Evolutionary conservation across 495 filamentous ascomycete species (phyloP), one percentile per base, ranked within the genome.

Genomic region (Aspergillus affinis): DNA sequence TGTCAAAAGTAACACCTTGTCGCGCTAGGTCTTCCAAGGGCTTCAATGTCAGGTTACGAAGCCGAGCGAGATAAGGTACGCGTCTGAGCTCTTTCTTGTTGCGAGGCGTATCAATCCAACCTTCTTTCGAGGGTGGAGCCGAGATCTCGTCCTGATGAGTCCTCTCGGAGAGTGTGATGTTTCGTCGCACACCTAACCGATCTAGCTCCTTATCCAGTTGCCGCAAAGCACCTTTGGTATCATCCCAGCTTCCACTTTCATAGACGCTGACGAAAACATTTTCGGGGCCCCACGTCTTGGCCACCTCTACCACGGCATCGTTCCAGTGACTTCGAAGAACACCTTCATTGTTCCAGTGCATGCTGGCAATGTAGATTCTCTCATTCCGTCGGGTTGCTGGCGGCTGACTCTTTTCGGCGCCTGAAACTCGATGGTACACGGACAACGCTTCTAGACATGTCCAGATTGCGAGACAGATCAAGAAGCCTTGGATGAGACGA

Each of bases 221-320:
- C n/a, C 70, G 68, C 58, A 93, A 72, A 6, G 83, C 85, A 3
- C 72, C 82, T 72, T 90, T 91, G 12, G 85, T 84, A 58, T 86
- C 72, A 69, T 92, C 90, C 75, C 81, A 87, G 66, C 87, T 89
- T 8, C 88, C 89, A 57, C 83, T 87, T 64, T 92, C 90, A 61
- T 84, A 83, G 18, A 91, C 78, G 41, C 83, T 86, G 50, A 93
- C 80, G 64, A 83, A 91, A 13, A 90, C 78, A 64, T 92, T 91
- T n/a, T 80, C 76, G 0, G 82, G 62, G 0, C 89, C 89, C 1
- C 90, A 73, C 17, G 78, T 63, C 29, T 75, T 65, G 21, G 81
- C 78, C 41, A 92, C 75, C 1, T 81, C 73, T 2, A 88, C 18
- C 6, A 91, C 71, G 2, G 82, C 84, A 26, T 85, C 87, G 71